Base-by-base conservation (phyloP, 1,284 basidiomycete genomes). In the Puccinia hordei region DNA sequence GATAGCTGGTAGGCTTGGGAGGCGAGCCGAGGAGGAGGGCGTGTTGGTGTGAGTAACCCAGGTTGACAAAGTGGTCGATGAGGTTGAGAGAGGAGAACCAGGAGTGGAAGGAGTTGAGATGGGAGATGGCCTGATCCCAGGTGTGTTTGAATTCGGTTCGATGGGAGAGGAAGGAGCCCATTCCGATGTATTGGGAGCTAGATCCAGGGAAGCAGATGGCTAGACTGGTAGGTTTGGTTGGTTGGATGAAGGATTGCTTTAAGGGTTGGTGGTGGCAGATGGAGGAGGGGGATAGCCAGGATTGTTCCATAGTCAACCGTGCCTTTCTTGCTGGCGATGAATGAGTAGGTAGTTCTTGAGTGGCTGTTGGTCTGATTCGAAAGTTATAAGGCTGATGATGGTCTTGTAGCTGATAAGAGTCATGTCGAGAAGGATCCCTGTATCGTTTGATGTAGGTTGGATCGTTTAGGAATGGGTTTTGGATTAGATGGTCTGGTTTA, bases 131-230 rank as follows among this genome's bases (percentile, higher is more conserved):
- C 74, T 85, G 84, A 24, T 77, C 74, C 85, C 85, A 85, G 10
- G 82, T 82, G 46, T 82, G 76, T 17, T 80, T 68, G 35, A 83
- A 83, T 3, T 81, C 35, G 9, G 24, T 8, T 0, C 22, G 61
- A 51, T 51, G 13, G 13, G 10, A 5, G 6, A 79, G 27, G 68
- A 79, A 79, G 10, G 66, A 72, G 12, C 83, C 84, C 84, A 85
- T 85, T 30, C 83, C 82, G 44, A 84, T 82, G 61, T 85, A 85
- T 72, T 85, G 84, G 27, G 83, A 83, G 0, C 85, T 84, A 4
- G 82, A 82, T 15, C 85, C 85, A 22, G 84, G 84, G 74, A 84
- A 84, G 38, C 77, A 84, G 80, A 61, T 83, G 74, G 30, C 83
- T 82, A 73, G 66, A 15, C 15, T 1, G 3, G 59, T 8, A 2